Evolutionary conservation across 179 eudicot species (phyloP), one percentile per base, ranked within the genome.

Genomic region (Pouteria campechiana): DNA sequence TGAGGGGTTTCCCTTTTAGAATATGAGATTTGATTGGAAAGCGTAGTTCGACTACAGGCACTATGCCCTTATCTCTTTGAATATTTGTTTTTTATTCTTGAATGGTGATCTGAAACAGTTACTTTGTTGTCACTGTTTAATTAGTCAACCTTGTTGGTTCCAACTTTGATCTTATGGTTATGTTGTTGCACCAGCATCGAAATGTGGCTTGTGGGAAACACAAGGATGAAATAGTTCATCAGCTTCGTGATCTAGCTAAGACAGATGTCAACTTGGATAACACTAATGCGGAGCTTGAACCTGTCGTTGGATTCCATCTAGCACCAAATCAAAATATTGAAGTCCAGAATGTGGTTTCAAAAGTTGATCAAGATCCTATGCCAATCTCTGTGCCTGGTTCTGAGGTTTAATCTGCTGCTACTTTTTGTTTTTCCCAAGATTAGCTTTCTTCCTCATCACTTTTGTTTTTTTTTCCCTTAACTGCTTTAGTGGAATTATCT

Each of bases 171-270:
- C n/a, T n/a, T n/a, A n/a, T n/a, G n/a, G n/a, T n/a, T n/a, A n/a
- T n/a, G n/a, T 15, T 54, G 6, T 39, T 54, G 24, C 17, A 28
- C 43, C 64, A 89, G 97, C 82, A 84, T 43, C 76, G 83, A 24
- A 84, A 84, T 69, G 64, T 75, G 42, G 64, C 68, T 33, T 75
- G 84, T 67, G 97, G 97, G 45, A 55, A 65, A 52, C 74, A 84
- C 65, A 84, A 78, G 46, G 80, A 73, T 37, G 92, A 88, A 52
- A 68, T 88, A 41, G 58, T 80, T 44, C 23, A 14, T 42, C 97
- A 88, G 65, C 94, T 88, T 45, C 68, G 82, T 22, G 67, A 67
- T 42, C 51, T 88, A 66, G 79, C 79, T 4, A 81, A 80, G 58
- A 44, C 55, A 7, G 88, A 80, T 48, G 68, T 80, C 18, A 37